Conservation (phyloP, 2,329 filamentous ascomycete species). For the Neofusicoccum umdonicola region DNA sequence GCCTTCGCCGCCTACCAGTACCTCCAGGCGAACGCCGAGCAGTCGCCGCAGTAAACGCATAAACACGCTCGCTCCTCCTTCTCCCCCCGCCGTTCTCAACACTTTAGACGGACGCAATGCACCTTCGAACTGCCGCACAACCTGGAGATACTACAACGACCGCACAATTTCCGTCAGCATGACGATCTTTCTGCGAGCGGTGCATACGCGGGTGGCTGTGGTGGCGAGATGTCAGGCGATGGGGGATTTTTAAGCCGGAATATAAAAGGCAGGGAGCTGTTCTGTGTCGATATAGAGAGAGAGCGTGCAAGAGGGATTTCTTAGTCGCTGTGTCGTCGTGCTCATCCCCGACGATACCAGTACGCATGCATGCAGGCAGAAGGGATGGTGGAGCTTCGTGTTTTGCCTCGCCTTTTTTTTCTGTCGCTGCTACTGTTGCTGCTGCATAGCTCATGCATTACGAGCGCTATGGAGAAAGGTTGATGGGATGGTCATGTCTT, state of each 20-base stretch:
- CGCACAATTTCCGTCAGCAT: not conserved
- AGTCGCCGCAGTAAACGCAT: not conserved
- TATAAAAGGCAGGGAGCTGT: not conserved
- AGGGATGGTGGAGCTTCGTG: not conserved
- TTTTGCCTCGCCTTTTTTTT: not conserved
- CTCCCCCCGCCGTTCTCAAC: too few relatives aligned
- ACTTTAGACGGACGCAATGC: too few relatives aligned
- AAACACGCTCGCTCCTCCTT: too few relatives aligned
- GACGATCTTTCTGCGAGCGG: not conserved
- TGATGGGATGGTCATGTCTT: not conserved
- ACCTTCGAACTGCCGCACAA: too few relatives aligned
- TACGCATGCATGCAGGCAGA: not conserved
- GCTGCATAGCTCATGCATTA: constrained; percentile 9
- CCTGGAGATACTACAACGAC: too few relatives aligned
- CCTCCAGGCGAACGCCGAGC: constrained; percentile 55
- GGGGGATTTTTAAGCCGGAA: not conserved
- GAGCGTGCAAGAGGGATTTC: not conserved
- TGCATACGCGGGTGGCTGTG: not conserved
- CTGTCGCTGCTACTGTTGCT: not conserved
- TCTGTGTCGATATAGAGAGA: constrained; percentile 3
- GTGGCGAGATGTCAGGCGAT: not conserved
- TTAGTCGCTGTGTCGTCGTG: too few relatives aligned
- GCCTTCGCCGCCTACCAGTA: constrained; percentile 87
- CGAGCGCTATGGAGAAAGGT: constrained; percentile 5
- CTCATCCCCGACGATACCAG: too few relatives aligned